A percentile compares a stretch with the other conserved stretches of the same genome.
Conservation (phyloP, 208 protist species). For the Herpetomonas samuelpessoai region DNA sequence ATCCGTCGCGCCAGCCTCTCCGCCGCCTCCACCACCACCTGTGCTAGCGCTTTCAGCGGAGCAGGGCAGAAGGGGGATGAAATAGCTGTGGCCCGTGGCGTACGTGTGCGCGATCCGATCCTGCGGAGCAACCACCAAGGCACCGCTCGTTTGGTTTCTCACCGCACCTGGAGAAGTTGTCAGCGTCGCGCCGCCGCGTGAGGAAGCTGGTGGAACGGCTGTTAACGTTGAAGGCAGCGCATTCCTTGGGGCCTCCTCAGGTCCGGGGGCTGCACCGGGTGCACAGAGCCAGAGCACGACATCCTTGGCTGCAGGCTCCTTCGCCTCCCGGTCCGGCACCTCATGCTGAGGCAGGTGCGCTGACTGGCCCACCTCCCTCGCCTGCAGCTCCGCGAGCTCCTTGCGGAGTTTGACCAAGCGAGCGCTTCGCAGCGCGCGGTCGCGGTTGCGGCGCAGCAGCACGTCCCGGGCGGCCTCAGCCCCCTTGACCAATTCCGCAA, state of each 20-base stretch:
- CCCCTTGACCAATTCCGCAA: slow-evolving; percentile 14
- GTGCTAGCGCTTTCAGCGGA: too few species aligned
- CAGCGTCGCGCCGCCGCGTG: slow-evolving; percentile 2
- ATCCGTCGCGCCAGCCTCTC: too few species aligned
- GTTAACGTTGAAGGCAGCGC: too few species aligned
- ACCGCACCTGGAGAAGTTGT: neutral
- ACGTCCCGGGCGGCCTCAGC: slow-evolving; percentile 25
- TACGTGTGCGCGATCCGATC: too few species aligned
- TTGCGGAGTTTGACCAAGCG: slow-evolving; percentile 21
- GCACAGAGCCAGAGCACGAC: neutral
- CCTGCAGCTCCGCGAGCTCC: slow-evolving; percentile 23
- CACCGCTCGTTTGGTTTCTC: too few species aligned
- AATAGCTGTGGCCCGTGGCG: neutral
- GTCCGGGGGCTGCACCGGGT: neutral
- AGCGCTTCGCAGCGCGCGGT: slow-evolving; percentile 38
- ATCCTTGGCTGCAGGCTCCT: neutral
- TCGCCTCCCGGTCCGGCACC: too few species aligned
- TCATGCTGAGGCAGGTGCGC: neutral
- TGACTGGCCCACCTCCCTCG: neutral
- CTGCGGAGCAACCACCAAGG: neutral
- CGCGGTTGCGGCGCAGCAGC: slow-evolving; percentile 41
- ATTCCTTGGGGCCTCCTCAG: neutral
- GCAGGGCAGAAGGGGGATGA: neutral
- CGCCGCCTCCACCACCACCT: too few species aligned
- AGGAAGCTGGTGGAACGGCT: neutral